A percentile compares a stretch with the other conserved stretches of the same genome.
Evolutionary conservation across 768 basidiomycete species (phyloP).

Genomic region (Paxillus ammoniavirescens): DNA sequence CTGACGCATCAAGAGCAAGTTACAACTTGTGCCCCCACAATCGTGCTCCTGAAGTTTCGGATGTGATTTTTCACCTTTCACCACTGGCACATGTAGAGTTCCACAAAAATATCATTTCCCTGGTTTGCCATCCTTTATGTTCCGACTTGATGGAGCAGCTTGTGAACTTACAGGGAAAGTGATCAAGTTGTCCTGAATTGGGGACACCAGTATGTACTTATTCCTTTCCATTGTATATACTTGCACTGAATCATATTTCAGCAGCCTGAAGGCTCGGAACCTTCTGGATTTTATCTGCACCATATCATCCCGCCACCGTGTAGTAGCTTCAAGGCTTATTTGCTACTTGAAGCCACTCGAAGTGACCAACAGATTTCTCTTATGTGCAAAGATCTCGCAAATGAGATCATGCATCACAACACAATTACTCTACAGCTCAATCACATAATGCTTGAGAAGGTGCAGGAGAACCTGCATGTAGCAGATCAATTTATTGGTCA

Average conservation of each 20-base stretch:
- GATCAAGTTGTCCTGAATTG: slow-evolving; percentile 18
- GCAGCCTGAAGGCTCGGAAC: not conserved
- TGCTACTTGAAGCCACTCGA: not conserved
- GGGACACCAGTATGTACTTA: slow-evolving; percentile 22
- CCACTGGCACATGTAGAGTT: too few species aligned
- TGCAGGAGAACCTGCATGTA: not conserved
- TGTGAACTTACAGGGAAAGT: not conserved
- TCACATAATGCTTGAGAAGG: not conserved
- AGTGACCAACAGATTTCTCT: slow-evolving; percentile 12
- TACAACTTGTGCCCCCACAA: too few species aligned
- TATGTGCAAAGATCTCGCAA: not conserved
- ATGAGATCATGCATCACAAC: not conserved
- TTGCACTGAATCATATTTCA: not conserved
- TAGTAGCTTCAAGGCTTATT: slow-evolving; percentile 18
- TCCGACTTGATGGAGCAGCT: too few species aligned
- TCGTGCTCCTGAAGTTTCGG: too few species aligned
- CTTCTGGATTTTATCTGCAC: not conserved
- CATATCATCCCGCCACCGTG: slow-evolving; percentile 8
- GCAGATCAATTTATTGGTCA: not conserved
- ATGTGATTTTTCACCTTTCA: too few species aligned
- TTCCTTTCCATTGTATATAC: not conserved
- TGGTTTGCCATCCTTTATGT: too few species aligned
- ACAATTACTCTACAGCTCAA: not conserved
- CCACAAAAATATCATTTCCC: too few species aligned
- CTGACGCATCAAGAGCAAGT: too few species aligned